Evolutionary conservation across 176 grass and related monocot genomes (phyloP).

Genomic region (Oryza rufipogon): DNA sequence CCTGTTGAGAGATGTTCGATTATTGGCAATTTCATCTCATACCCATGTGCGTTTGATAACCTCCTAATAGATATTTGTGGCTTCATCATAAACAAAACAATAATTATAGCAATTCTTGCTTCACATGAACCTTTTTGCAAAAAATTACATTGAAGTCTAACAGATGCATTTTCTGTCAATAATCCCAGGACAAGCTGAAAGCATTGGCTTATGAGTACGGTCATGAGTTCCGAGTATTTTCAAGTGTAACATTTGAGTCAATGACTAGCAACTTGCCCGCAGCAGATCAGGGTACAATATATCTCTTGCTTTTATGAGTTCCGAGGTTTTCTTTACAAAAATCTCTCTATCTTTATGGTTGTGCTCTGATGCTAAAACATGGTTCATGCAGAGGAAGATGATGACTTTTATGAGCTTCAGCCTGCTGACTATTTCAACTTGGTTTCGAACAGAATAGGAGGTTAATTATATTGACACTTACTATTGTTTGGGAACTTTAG

Average conservation of each 20-base stretch:
- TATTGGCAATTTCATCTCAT: constrained; percentile 18
- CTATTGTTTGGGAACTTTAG: constrained; percentile 30
- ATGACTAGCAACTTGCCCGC: constrained; percentile 51
- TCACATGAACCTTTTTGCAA: neutral
- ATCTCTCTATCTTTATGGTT: neutral
- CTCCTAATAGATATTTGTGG: neutral
- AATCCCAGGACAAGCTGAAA: constrained; percentile 76
- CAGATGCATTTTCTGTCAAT: constrained; percentile 19
- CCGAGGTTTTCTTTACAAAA: neutral
- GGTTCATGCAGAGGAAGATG: constrained; percentile 74
- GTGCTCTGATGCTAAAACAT: constrained; percentile 22
- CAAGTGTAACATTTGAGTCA: constrained; percentile 42
- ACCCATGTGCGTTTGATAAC: neutral
- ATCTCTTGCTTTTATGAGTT: neutral
- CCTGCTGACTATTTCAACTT: constrained; percentile 78
- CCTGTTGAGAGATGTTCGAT: neutral
- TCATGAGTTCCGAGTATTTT: constrained; percentile 74
- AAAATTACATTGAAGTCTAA: constrained; percentile 2
- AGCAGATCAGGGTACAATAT: constrained; percentile 61
- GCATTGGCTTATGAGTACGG: constrained; percentile 70
- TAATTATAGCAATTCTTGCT: neutral
- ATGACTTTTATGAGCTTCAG: constrained; percentile 93
- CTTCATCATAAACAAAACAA: neutral
- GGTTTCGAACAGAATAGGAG: constrained; percentile 66
- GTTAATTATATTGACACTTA: constrained; percentile 37